Conservation (phyloP, 1,139 yeast species). For the Wickerhamomyces sp. region DNA sequence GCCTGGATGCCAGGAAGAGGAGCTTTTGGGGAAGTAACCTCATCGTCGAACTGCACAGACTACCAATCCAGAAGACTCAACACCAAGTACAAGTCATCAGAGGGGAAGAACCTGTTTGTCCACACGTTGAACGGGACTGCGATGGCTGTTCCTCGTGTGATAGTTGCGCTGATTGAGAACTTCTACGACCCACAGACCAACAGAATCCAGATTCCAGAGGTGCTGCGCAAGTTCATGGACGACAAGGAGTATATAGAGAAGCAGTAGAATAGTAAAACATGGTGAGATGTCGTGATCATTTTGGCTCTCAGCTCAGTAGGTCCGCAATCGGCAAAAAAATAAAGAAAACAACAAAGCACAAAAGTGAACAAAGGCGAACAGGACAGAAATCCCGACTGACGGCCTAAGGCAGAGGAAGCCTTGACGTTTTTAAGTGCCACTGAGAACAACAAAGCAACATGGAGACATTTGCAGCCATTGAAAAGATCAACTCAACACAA, state of each 20-base stretch:
- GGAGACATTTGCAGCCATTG: conserved; percentile 23
- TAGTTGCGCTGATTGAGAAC: conserved; percentile 84
- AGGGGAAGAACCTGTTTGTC: conserved; percentile 44
- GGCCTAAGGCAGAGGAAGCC: no score
- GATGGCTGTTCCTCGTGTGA: conserved; percentile 88
- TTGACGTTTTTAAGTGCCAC: no score
- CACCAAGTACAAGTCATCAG: conserved; percentile 41
- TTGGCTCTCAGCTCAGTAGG: no score
- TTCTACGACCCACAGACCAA: conserved; percentile 57
- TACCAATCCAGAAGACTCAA: conserved; percentile 84
- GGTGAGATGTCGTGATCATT: no score
- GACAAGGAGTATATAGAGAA: conserved; percentile 27
- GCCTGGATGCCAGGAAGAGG: conserved; percentile 99
- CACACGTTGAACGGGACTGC: conserved; percentile 96
- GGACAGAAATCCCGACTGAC: no score
- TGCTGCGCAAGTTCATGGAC: conserved; percentile 63
- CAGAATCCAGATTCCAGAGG: conserved; percentile 62
- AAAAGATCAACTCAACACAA: conserved; percentile 27
- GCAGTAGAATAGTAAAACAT: no score
- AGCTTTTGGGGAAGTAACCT: conserved; percentile 88
- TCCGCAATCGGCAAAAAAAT: no score
- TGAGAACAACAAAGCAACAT: no score
- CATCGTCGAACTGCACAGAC: conserved; percentile 89
- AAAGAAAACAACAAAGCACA: no score
- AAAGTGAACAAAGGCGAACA: no score